These are phyloP conservation scores for Tuber indicum DNA, from an alignment of 495 filamentous ascomycete species.

Conservation along the genomic window DNA sequence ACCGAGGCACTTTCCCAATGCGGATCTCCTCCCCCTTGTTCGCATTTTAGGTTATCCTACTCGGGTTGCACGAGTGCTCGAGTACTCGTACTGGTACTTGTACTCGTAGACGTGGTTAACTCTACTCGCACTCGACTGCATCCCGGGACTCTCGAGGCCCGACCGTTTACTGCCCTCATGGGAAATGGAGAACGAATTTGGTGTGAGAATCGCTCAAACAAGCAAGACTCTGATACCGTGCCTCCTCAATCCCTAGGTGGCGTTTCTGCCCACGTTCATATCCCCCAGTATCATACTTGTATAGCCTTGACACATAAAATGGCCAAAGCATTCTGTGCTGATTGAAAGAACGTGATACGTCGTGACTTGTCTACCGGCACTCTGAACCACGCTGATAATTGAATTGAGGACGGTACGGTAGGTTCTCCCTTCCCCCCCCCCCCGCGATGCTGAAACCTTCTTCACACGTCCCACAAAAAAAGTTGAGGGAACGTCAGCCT, in stretches of 20 bases:
- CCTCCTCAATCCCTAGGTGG: neutral
- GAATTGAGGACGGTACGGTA: neutral
- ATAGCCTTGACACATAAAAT: slow-evolving; percentile 8
- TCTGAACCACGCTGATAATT: slow-evolving; percentile 7
- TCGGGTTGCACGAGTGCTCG: no score
- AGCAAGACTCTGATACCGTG: neutral
- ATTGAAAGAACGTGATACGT: slow-evolving; percentile 8
- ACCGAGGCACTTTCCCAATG: neutral
- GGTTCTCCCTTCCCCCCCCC: neutral
- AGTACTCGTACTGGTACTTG: no score
- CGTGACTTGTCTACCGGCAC: slow-evolving; percentile 7
- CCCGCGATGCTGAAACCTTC: neutral
- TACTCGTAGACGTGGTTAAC: neutral
- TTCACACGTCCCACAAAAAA: slow-evolving; percentile 2
- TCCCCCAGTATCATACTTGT: neutral
- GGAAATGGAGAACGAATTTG: neutral
- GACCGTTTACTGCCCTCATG: neutral
- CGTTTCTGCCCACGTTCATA: neutral
- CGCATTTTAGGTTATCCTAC: neutral
- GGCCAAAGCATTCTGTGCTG: slow-evolving; percentile 19
- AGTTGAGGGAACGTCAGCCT: slow-evolving; percentile 10
- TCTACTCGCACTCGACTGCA: neutral
- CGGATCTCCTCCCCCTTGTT: neutral
- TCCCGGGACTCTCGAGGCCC: neutral
- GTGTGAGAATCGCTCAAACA: neutral